phyloP scores from a whole-genome alignment of 2,329 filamentous ascomycete genomes.

The Clarireedia hainanense region DNA sequence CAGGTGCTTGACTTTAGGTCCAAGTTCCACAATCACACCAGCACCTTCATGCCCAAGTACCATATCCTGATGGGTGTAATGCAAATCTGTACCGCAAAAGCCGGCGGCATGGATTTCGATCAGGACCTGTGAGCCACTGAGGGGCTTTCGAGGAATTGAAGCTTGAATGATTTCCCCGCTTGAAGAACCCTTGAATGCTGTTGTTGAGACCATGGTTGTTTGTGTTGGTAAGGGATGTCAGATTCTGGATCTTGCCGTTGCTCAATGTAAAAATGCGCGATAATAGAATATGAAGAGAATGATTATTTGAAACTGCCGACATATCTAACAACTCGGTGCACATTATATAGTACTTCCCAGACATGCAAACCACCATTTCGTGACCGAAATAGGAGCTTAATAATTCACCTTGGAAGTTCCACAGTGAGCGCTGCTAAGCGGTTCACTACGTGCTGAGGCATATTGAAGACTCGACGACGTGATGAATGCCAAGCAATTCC shows the following conservation, averaged over 20 bases:
- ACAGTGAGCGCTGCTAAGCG: background rate
- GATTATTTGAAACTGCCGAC: too few species aligned
- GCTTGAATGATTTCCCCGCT: background rate
- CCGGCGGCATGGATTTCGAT: constrained; percentile 55
- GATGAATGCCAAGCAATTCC: background rate
- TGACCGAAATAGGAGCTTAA: too few species aligned
- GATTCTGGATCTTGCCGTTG: too few species aligned
- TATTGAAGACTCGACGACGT: background rate
- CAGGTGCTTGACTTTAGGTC: constrained; percentile 39
- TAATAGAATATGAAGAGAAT: background rate
- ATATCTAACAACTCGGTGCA: too few species aligned
- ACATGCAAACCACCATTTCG: too few species aligned
- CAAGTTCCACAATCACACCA: constrained; percentile 34
- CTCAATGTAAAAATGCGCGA: background rate
- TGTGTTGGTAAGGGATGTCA: background rate
- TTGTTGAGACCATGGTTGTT: background rate
- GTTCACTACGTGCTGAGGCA: background rate
- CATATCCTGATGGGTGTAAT: constrained; percentile 28
- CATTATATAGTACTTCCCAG: too few species aligned
- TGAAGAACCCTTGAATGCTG: background rate
- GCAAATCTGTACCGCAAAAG: constrained; percentile 51
- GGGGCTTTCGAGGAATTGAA: background rate
- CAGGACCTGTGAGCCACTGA: constrained; percentile 38
- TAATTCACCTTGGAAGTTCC: background rate
- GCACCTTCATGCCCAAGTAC: constrained; percentile 41